Evolutionary conservation across 1,139 yeast genomes (phyloP).

Genomic region (Hyphopichia buzzinii): DNA sequence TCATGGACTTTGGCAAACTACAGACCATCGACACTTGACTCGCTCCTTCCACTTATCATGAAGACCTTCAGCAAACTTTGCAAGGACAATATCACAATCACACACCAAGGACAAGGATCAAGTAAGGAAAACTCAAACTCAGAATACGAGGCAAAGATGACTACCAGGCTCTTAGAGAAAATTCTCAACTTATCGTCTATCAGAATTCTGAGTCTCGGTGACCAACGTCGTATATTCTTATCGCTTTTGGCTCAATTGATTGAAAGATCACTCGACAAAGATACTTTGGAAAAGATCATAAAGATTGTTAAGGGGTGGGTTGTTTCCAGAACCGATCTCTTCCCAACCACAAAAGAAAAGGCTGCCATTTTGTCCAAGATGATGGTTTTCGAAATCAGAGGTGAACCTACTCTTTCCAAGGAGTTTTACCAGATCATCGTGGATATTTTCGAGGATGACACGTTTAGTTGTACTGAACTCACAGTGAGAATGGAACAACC

Average conservation of each 20-base stretch:
- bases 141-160: constrained; percentile 74
- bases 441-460: constrained; percentile 81
- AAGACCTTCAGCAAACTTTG: constrained; percentile 85
- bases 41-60: constrained; percentile 73
- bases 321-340: constrained; percentile 74
- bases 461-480: constrained; percentile 79
- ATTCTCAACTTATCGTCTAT: constrained; percentile 74
- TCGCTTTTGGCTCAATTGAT: constrained; percentile 85
- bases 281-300: constrained; percentile 71
- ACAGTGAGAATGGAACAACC: constrained; percentile 98
- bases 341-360: constrained; percentile 94
- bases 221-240: constrained; percentile 85
- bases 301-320: constrained; percentile 87
- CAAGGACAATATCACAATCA: constrained; percentile 80
- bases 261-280: constrained; percentile 81
- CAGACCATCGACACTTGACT: constrained; percentile 71
- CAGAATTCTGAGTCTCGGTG: constrained; percentile 84
- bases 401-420: constrained; percentile 76
- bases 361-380: constrained; percentile 92
- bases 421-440: constrained; percentile 84
- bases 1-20: constrained; percentile 80
- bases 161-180: constrained; percentile 72
- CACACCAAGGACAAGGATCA: constrained; percentile 46
- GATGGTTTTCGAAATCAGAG: constrained; percentile 89
- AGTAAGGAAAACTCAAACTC: constrained; percentile 33